Conservation (phyloP, 495 filamentous ascomycete genomes). For the Cercophora newfieldiana region DNA sequence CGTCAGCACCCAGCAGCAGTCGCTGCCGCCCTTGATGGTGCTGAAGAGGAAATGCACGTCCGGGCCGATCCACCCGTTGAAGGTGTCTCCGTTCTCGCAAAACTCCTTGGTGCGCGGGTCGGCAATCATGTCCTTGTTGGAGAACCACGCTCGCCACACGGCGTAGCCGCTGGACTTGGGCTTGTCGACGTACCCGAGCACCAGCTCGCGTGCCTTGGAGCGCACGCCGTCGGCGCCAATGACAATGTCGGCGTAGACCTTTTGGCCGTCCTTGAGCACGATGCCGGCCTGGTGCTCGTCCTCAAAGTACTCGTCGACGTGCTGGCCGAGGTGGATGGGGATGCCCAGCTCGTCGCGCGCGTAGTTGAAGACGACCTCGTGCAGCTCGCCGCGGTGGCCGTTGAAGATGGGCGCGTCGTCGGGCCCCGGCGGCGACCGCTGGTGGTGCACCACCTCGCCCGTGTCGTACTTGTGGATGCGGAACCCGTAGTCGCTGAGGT, state of each 20-base stretch:
- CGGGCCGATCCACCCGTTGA: slow-evolving; percentile 61
- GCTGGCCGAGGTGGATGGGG: slow-evolving; percentile 54
- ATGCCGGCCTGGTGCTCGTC: slow-evolving; percentile 54
- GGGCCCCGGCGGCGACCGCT: slow-evolving; percentile 44
- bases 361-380: slow-evolving; percentile 59
- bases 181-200: slow-evolving; percentile 60
- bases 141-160: slow-evolving; percentile 60
- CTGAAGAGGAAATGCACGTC: slow-evolving; percentile 62
- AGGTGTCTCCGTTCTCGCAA: slow-evolving; percentile 62
- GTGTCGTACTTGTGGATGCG: slow-evolving; percentile 63
- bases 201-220: slow-evolving; percentile 57
- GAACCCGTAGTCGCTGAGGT: slow-evolving; percentile 55
- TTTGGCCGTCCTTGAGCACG: slow-evolving; percentile 52
- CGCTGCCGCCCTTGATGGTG: slow-evolving; percentile 59
- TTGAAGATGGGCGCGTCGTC: slow-evolving; percentile 59
- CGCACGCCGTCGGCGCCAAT: slow-evolving; percentile 62
- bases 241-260: slow-evolving; percentile 54
- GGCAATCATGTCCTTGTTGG: slow-evolving; percentile 59
- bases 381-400: slow-evolving; percentile 61
- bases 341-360: slow-evolving; percentile 56
- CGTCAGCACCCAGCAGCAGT: slow-evolving; percentile 66
- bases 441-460: slow-evolving; percentile 60
- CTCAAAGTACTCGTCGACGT: slow-evolving; percentile 58
- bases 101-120: slow-evolving; percentile 60
- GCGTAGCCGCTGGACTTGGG: slow-evolving; percentile 61